Evolutionary conservation across 108 stramenopile genomes (phyloP).

Genomic region (Cyclotella sp.): DNA sequence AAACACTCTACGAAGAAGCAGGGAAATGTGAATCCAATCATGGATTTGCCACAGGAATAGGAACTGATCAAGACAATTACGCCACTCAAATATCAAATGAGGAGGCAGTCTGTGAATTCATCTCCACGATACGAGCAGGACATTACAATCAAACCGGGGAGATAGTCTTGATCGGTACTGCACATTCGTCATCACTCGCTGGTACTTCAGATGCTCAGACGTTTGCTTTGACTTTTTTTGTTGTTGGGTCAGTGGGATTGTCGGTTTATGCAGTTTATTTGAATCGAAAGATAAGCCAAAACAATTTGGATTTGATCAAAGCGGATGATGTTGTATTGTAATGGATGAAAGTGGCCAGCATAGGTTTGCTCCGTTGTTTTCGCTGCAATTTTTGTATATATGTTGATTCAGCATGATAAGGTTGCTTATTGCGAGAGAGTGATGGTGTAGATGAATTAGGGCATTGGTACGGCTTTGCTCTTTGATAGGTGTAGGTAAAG

Average conservation of each 20-base stretch:
- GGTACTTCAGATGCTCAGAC: slow-evolving; percentile 78
- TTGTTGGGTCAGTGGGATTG: slow-evolving; percentile 75
- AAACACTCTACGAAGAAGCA: slow-evolving; percentile 68
- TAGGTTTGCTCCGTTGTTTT: too few species aligned
- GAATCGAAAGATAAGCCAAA: not conserved
- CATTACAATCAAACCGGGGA: slow-evolving; percentile 50
- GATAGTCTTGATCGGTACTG: slow-evolving; percentile 48
- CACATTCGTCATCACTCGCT: slow-evolving; percentile 17
- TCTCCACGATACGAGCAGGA: slow-evolving; percentile 40
- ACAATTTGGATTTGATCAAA: too few species aligned
- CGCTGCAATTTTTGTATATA: too few species aligned
- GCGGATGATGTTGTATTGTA: too few species aligned
- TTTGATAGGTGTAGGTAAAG: too few species aligned
- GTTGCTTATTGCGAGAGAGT: too few species aligned
- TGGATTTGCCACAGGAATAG: slow-evolving; percentile 66
- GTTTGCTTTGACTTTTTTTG: slow-evolving; percentile 84
- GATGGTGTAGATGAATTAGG: too few species aligned
- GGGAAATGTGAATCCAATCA: slow-evolving; percentile 84
- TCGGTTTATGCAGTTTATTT: slow-evolving; percentile 66
- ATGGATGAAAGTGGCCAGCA: too few species aligned
- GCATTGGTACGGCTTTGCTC: too few species aligned
- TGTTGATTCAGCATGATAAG: too few species aligned
- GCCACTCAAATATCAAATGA: slow-evolving; percentile 71
- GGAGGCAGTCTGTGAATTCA: slow-evolving; percentile 71
- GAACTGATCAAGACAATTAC: slow-evolving; percentile 51